Conservation (phyloP, 176 grass and related monocot genomes). For the Rhipidocladum racemiflorum region DNA sequence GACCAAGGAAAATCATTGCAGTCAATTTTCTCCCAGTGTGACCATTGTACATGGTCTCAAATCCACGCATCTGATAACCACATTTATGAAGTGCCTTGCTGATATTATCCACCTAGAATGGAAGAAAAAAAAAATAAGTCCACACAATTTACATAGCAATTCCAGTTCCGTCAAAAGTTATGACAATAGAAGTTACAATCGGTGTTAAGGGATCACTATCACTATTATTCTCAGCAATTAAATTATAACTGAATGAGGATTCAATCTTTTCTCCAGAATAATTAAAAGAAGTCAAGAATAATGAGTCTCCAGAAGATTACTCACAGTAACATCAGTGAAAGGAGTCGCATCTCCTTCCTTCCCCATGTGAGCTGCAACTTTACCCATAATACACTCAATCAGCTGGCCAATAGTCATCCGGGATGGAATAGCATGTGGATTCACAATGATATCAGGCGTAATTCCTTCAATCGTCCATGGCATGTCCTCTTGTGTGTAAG, state of each 20-base stretch:
- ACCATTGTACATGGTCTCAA: constrained; percentile 98
- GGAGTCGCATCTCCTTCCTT: constrained; percentile 95
- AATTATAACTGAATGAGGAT: background rate
- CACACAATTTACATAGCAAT: background rate
- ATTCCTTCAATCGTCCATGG: constrained; percentile 99
- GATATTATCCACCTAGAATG: constrained; percentile 82
- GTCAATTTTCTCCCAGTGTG: constrained; percentile 82
- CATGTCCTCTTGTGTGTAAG: constrained; percentile 98
- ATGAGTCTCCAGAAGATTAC: constrained; percentile 14
- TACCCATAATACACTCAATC: constrained; percentile 98
- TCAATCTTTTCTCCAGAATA: background rate
- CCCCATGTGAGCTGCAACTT: constrained; percentile 98
- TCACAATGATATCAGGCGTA: constrained; percentile 97
- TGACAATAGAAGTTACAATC: background rate
- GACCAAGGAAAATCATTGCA: constrained; percentile 94
- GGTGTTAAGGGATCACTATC: background rate
- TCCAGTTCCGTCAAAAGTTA: background rate
- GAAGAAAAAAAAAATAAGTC: background rate
- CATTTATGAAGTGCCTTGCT: constrained; percentile 91
- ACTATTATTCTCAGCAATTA: background rate
- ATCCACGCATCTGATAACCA: constrained; percentile 98
- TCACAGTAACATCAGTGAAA: constrained; percentile 99
- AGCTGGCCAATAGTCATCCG: constrained; percentile 99
- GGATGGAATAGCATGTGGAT: constrained; percentile 96
- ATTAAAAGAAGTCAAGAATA: constrained; percentile 1